A percentile compares a stretch with the other conserved stretches of the same genome.
These are phyloP conservation scores for Fermentozyma sake DNA, from an alignment of 1,139 yeast species.

Conservation along the genomic window DNA sequence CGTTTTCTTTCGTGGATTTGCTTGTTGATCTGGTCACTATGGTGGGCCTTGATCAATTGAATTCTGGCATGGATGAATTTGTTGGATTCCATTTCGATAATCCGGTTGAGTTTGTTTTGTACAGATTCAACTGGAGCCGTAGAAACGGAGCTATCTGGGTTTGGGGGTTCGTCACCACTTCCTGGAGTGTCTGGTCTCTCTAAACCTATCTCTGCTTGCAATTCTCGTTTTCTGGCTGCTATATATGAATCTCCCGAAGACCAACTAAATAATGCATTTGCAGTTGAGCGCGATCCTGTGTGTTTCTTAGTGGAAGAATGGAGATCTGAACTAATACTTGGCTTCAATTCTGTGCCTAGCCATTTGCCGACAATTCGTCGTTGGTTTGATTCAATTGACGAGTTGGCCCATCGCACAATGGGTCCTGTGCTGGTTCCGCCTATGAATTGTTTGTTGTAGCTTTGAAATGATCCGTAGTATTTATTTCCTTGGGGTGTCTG, in stretches of 20 bases:
- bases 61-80: conserved; percentile 37
- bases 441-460: conserved; percentile 33
- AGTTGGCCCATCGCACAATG: conserved; percentile 33
- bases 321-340: conserved; percentile 3
- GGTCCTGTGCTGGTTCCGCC: conserved; percentile 11
- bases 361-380: conserved; percentile 27
- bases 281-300: conserved; percentile 11
- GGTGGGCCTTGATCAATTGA: conserved; percentile 35
- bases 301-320: conserved; percentile 2
- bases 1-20: conserved; percentile 40
- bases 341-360: conserved; percentile 15
- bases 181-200: not conserved
- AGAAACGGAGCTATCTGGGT: not conserved
- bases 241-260: conserved; percentile 41
- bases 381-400: conserved; percentile 27
- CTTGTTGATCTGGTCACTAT: conserved; percentile 33
- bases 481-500: conserved; percentile 26
- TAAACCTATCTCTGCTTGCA: conserved; percentile 10
- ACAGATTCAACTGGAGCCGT: conserved; percentile 1
- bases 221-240: conserved; percentile 27
- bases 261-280: conserved; percentile 42
- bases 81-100: conserved; percentile 36
- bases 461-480: conserved; percentile 31
- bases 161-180: conserved; percentile 5
- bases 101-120: conserved; percentile 15